Evolutionary conservation across 2,329 filamentous ascomycete species (phyloP), one percentile per base, ranked within the genome.

Genomic region (Herpotrichia juniperi): DNA sequence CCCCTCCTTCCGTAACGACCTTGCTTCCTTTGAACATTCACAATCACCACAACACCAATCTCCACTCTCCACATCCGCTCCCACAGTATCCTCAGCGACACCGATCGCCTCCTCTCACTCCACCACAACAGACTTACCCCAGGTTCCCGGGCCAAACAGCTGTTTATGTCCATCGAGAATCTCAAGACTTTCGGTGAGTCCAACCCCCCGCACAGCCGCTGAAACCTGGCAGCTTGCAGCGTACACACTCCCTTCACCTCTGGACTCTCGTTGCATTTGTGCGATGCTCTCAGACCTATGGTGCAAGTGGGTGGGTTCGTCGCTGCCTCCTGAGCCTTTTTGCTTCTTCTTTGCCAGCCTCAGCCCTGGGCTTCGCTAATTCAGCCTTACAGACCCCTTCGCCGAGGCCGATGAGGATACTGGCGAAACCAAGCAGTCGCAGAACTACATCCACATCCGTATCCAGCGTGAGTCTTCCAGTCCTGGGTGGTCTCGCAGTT

Each of bases 361-460:
- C 24, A 25, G 42, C 28, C 16, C 39, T 17, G 19, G n/a, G 8
- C 37, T 37, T 22, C 16, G 44, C 52, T 54, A 51, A 54, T 44
- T 45, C 39, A 47, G 43, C 52, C 35, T 48, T 42, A 46, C 34
- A 54, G 94, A 99, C 89, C 94, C 94, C 89, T 99, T 99, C 91
- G 94, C 94, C 89, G 94, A 97, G 91, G 94, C 93, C 87, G 94
- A 97, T 91, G 93, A 97, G 88, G 93, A 96, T 80, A 92, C 89
- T 79, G 93, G 92, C 84, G 90, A 96, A 82, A 89, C 87, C 77
- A 94, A 94, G 82, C 84, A 87, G 90, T 77, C 40, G 35, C 91
- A 96, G 82, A 96, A 96, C 81, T 96, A 97, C 79, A 96, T 97
- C 79, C 94, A 97, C 83, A 97, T 99, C 80, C 93, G 94, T 81